Base-by-base conservation (phyloP, 225 moss, liverwort and hornwort species). In the Bryoerythrophyllum caledonicum region DNA sequence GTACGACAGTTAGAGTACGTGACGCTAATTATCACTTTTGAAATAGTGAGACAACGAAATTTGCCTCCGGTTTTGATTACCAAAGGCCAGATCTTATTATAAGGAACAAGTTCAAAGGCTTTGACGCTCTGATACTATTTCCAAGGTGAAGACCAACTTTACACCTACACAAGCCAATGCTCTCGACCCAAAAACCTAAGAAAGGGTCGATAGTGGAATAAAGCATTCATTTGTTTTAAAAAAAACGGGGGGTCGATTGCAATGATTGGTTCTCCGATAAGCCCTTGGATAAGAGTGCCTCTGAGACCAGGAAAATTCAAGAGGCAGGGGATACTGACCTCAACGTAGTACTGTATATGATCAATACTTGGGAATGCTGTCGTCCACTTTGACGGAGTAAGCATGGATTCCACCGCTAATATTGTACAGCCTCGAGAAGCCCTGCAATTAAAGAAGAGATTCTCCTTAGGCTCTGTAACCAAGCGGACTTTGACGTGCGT, bases 391-490 rank as follows among this genome's bases (percentile, higher is more conserved):
- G 63, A 83, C 78, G 15, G 97, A 87, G 70, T 93, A 97, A 43
- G 97, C 97, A 85, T 97, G 94, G 68, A 97, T 97, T 65, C 97
- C 97, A 59, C 97, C 97, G 27, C 70, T 83, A 63, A 97, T 84
- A 62, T 97, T 97, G 74, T 93, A 93, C 46, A 94, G 68, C 61
- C 85, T 87, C 77, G 76, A 65, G 58, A 97, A 97, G 27, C 97
- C 97, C 97, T 96, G 90, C 79, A 83, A 80, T 26, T 62, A 16
- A 56, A 70, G 65, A 60, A n/a, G 27, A 40, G 20, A 32, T 59
- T 43, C 7, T 9, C 10, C n/a, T 57, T 30, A 20, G 61, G n/a
- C n/a, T 49, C 52, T 46, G 1, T 37, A 71, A 71, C 60, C 37
- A 27, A 66, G 24, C 43, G 8, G 72, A 66, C 48, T 35, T 37